A percentile compares a stretch with the other conserved stretches of the same genome.
These are phyloP conservation scores for Lachnellula occidentalis DNA, from an alignment of 2,329 filamentous ascomycete genomes.

Conservation along the genomic window DNA sequence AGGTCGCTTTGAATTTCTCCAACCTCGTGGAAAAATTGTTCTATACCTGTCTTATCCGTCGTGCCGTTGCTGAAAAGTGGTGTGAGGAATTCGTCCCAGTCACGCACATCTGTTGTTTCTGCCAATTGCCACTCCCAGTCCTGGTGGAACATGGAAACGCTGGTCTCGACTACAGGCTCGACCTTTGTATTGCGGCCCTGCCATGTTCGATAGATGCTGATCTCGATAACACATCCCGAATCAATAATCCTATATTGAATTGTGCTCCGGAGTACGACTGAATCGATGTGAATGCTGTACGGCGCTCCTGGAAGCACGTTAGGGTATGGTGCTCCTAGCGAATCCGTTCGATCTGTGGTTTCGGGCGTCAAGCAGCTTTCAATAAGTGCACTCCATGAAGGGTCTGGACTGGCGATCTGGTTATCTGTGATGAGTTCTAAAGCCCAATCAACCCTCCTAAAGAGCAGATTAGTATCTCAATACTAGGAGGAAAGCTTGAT, in stretches of 20 bases:
- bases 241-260: constrained; percentile 21
- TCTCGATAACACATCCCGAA: constrained; percentile 25
- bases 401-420: constrained; percentile 14
- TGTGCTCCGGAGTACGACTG: constrained; percentile 21
- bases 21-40: constrained; percentile 18
- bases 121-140: constrained; percentile 28
- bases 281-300: constrained; percentile 14
- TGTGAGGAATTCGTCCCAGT: constrained; percentile 19
- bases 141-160: constrained; percentile 26
- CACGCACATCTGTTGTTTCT: constrained; percentile 14
- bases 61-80: constrained; percentile 19
- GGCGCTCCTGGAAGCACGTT: constrained; percentile 10
- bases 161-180: constrained; percentile 19
- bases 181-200: constrained; percentile 12
- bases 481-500: not conserved
- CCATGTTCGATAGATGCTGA: constrained; percentile 29
- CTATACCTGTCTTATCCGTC: constrained; percentile 13
- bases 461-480: not conserved
- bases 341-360: constrained; percentile 17
- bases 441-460: constrained; percentile 27
- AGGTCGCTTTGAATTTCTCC: constrained; percentile 12
- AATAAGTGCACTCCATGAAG: constrained; percentile 15
- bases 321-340: constrained; percentile 23
- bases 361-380: constrained; percentile 14
- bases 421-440: constrained; percentile 29